Evolutionary conservation across 2,329 filamentous ascomycete genomes (phyloP).

Genomic region (Massarina eburnea): DNA sequence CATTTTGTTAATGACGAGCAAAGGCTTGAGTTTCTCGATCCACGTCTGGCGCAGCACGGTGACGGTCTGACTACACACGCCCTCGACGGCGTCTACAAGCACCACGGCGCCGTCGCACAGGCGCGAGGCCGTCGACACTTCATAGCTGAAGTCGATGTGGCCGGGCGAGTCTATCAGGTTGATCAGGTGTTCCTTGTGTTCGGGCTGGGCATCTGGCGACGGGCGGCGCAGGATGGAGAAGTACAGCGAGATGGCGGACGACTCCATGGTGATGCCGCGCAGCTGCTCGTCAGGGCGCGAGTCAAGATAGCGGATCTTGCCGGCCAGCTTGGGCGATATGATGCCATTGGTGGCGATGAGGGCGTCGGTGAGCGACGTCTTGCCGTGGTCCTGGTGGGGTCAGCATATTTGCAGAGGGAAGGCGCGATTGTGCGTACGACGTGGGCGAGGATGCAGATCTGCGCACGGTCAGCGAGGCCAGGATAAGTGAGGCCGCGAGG

Average conservation of each 20-base stretch:
- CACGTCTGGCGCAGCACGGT: constrained; percentile 94
- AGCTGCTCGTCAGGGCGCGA: constrained; percentile 94
- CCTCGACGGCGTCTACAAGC: constrained; percentile 93
- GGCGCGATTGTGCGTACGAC: constrained; percentile 57
- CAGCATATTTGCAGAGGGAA: constrained; percentile 13
- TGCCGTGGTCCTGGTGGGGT: constrained; percentile 77
- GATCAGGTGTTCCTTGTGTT: constrained; percentile 87
- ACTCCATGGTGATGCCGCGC: constrained; percentile 99
- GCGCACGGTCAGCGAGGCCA: constrained; percentile 23
- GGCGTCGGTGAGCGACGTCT: constrained; percentile 94
- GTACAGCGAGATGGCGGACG: constrained; percentile 92
- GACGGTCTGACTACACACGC: constrained; percentile 97
- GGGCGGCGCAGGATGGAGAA: constrained; percentile 86
- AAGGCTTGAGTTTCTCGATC: constrained; percentile 91
- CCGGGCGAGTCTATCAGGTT: constrained; percentile 98
- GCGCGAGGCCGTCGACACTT: constrained; percentile 92
- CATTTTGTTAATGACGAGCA: constrained; percentile 98
- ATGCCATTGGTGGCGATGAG: constrained; percentile 98
- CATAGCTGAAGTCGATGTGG: constrained; percentile 98
- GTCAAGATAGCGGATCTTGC: constrained; percentile 97
- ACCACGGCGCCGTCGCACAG: constrained; percentile 94
- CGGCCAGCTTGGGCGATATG: constrained; percentile 94
- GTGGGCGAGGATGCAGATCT: constrained; percentile 95
- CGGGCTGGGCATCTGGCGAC: constrained; percentile 66
- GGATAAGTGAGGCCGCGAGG: constrained; percentile 13